Percentiles rank a stretch among this genome's conserved stretches.
Evolutionary conservation across 257 asterid species (phyloP).

Genomic region (Pogostemon cablin): DNA sequence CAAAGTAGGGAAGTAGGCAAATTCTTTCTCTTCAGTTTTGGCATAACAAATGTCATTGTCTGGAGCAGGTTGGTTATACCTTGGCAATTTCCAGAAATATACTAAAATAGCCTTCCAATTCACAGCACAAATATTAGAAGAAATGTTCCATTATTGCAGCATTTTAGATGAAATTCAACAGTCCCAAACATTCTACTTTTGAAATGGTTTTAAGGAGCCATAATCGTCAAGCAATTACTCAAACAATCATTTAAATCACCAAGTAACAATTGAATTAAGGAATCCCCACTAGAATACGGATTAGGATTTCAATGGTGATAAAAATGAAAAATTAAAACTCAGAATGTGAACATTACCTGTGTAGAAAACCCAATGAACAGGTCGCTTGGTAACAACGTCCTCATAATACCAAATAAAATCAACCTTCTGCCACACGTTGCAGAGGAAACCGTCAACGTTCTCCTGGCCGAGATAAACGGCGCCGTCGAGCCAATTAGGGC

Average conservation of each 20-base stretch:
- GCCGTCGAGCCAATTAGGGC: conserved; percentile 85
- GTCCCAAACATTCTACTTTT: not conserved
- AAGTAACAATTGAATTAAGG: not conserved
- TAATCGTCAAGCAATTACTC: not conserved
- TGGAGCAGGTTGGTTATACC: conserved; percentile 5
- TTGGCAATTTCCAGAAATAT: not conserved
- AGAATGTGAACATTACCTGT: conserved; percentile 41
- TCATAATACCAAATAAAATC: conserved; percentile 76
- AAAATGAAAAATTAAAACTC: not conserved
- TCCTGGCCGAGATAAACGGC: conserved; percentile 70
- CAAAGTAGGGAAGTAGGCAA: not conserved
- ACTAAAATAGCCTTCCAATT: not conserved
- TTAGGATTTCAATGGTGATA: not conserved
- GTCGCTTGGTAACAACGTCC: conserved; percentile 67
- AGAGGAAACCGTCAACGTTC: conserved; percentile 62
- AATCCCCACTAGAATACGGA: not conserved
- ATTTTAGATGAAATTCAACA: not conserved
- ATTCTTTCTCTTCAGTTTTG: not conserved
- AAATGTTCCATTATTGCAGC: not conserved
- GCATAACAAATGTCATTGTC: not conserved
- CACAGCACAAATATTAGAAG: not conserved
- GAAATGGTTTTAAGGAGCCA: not conserved
- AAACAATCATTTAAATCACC: not conserved
- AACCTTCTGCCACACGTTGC: conserved; percentile 75
- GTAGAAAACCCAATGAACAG: conserved; percentile 78